Evolutionary conservation across 2,329 filamentous ascomycete genomes (phyloP).

Genomic region (Neofusicoccum sp.): DNA sequence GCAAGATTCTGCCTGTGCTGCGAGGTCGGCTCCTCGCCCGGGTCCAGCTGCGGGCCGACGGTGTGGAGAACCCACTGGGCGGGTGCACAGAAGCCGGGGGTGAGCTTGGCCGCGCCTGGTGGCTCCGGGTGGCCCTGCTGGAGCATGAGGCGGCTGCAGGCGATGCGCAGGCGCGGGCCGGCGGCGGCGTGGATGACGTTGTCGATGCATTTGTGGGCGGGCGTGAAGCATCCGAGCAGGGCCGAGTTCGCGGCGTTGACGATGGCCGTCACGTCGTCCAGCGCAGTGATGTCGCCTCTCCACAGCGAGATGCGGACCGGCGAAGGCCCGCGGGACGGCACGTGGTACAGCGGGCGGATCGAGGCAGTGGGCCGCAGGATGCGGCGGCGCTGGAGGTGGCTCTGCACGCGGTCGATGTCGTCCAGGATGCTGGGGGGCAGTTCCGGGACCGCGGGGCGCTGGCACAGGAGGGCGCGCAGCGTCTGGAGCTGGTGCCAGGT

Average conservation of each 20-base stretch:
- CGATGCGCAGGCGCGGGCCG: slow-evolving; percentile 32
- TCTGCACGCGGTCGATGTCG: slow-evolving; percentile 25
- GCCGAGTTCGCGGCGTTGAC: slow-evolving; percentile 37
- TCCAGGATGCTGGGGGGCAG: slow-evolving; percentile 21
- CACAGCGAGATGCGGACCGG: slow-evolving; percentile 26
- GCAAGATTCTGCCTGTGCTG: slow-evolving; percentile 26
- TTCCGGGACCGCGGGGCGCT: slow-evolving; percentile 24
- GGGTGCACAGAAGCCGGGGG: slow-evolving; percentile 30
- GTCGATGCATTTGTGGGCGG: slow-evolving; percentile 36
- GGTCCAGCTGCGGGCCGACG: slow-evolving; percentile 33
- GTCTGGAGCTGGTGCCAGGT: slow-evolving; percentile 20
- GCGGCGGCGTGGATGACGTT: slow-evolving; percentile 36
- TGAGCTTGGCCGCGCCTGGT: slow-evolving; percentile 29
- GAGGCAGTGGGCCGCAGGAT: slow-evolving; percentile 20
- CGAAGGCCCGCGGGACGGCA: neutral
- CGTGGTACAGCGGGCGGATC: slow-evolving; percentile 16
- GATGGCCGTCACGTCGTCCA: slow-evolving; percentile 34
- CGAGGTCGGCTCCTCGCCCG: slow-evolving; percentile 23
- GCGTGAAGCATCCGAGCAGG: slow-evolving; percentile 38
- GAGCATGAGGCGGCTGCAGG: slow-evolving; percentile 29
- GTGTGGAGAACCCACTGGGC: slow-evolving; percentile 34
- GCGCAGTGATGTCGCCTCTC: slow-evolving; percentile 36
- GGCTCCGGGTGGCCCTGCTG: slow-evolving; percentile 25
- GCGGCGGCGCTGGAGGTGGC: slow-evolving; percentile 20
- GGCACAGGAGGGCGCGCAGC: slow-evolving; percentile 29